These are phyloP conservation scores for Trichoderma virens DNA, from an alignment of 495 filamentous ascomycete species.

Conservation along the genomic window DNA sequence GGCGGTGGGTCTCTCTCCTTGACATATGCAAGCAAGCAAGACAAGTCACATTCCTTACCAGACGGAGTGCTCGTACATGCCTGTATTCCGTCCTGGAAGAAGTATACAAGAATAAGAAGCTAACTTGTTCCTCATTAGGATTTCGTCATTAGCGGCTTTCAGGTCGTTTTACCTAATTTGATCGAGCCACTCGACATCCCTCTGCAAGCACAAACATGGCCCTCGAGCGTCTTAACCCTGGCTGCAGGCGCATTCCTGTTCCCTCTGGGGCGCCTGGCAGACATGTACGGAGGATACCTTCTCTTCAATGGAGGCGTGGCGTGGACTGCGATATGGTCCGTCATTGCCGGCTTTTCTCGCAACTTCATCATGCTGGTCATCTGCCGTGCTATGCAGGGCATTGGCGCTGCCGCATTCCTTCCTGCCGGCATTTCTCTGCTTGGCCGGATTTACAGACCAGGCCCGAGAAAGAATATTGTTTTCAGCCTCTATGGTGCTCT, in stretches of 20 bases:
- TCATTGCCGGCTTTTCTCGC: slow-evolving; percentile 64
- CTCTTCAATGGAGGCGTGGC: slow-evolving; percentile 59
- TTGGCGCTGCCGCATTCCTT: slow-evolving; percentile 71
- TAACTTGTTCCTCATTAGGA: slow-evolving; percentile 34
- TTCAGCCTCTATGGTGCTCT: slow-evolving; percentile 75
- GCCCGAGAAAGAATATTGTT: slow-evolving; percentile 77
- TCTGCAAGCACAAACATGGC: slow-evolving; percentile 61
- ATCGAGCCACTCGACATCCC: slow-evolving; percentile 57
- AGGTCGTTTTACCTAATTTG: slow-evolving; percentile 67
- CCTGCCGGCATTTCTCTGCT: slow-evolving; percentile 74
- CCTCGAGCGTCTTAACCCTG: slow-evolving; percentile 68
- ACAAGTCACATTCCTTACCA: slow-evolving; percentile 10
- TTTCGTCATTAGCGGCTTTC: slow-evolving; percentile 84
- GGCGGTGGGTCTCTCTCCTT: slow-evolving; percentile 39
- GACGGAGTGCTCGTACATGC: not conserved
- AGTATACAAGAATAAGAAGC: not conserved
- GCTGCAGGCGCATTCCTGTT: slow-evolving; percentile 68
- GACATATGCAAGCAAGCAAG: not conserved
- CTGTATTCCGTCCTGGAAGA: not conserved
- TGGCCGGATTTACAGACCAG: slow-evolving; percentile 73
- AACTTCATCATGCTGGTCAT: slow-evolving; percentile 67
- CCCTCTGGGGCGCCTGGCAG: slow-evolving; percentile 66
- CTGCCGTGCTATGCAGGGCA: slow-evolving; percentile 68
- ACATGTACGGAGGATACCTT: slow-evolving; percentile 69
- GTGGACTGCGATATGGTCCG: slow-evolving; percentile 67